Evolutionary conservation across 345 rosid species (phyloP).

Genomic region (Salix purpurea): DNA sequence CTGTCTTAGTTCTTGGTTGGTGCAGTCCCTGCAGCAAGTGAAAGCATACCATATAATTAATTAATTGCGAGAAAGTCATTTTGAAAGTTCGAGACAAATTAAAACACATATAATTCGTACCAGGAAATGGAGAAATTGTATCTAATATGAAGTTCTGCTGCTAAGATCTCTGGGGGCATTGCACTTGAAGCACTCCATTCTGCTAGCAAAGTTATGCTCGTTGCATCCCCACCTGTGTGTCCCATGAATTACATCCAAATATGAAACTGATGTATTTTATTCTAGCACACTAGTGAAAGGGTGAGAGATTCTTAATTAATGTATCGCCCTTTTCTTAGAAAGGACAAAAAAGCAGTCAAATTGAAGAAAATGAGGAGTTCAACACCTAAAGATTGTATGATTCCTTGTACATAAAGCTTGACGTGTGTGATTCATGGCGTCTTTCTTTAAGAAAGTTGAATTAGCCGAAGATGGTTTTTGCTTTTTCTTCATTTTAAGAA

Average conservation of each 20-base stretch:
- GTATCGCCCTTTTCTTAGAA: neutral
- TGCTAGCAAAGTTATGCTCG: slow-evolving; percentile 92
- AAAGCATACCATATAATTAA: neutral
- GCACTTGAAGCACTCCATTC: slow-evolving; percentile 92
- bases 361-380: neutral
- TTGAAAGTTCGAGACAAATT: too few relatives aligned
- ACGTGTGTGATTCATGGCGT: neutral
- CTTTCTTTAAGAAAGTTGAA: neutral
- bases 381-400: neutral
- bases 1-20: neutral
- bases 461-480: neutral
- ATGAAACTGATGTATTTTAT: neutral
- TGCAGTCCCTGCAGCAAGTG: slow-evolving; percentile 18
- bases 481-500: neutral
- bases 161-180: slow-evolving; percentile 69
- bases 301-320: neutral
- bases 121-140: neutral
- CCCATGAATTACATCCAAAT: neutral
- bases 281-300: neutral
- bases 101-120: neutral
- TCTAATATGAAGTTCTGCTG: slow-evolving; percentile 25
- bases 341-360: neutral
- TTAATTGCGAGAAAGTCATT: neutral
- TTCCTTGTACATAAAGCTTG: neutral
- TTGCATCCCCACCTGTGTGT: slow-evolving; percentile 73